These are phyloP conservation scores for Talaromyces stipitatus DNA, from an alignment of 495 filamentous ascomycete species.

Conservation along the genomic window DNA sequence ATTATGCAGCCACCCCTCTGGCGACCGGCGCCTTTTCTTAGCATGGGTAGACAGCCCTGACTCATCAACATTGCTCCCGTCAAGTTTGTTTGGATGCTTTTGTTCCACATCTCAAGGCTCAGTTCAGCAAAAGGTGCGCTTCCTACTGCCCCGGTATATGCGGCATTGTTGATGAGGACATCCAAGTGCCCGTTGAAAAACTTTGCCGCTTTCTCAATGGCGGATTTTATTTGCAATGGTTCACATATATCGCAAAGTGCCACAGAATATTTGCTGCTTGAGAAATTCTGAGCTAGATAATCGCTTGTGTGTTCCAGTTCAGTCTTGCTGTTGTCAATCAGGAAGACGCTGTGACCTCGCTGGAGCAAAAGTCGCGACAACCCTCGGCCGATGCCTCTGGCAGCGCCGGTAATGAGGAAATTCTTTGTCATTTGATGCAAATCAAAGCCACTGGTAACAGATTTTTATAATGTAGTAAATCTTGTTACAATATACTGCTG, in stretches of 20 bases:
- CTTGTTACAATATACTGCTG: no score
- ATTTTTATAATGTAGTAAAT: no score
- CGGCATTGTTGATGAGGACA: constrained; percentile 20
- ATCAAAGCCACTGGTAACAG: not conserved
- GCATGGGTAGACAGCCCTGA: constrained; percentile 25
- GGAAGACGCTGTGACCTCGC: constrained; percentile 18
- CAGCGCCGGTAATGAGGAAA: constrained; percentile 20
- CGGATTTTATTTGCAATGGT: constrained; percentile 14
- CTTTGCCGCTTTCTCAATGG: constrained; percentile 13
- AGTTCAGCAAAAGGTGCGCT: constrained; percentile 16
- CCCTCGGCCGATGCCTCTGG: constrained; percentile 22
- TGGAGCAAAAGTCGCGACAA: constrained; percentile 16
- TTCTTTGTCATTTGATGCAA: constrained; percentile 8
- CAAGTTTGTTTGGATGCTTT: constrained; percentile 27
- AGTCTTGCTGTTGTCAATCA: constrained; percentile 22
- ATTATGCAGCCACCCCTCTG: constrained; percentile 17
- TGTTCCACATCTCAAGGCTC: constrained; percentile 22
- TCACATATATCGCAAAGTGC: constrained; percentile 21
- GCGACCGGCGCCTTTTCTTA: constrained; percentile 11
- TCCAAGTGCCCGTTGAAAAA: constrained; percentile 21
- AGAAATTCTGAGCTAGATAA: not conserved
- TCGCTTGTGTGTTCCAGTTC: constrained; percentile 18
- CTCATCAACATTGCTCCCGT: constrained; percentile 24
- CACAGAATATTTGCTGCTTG: not conserved
- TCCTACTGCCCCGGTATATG: constrained; percentile 14